A percentile compares a stretch with the other conserved stretches of the same genome.
Conservation (phyloP, 129 eudicot species). For the carrot (Daucus carota) region DH1_v3.0 NC_030382.2:47198501-47199000, state of each 20-base stretch:
- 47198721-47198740: constrained; percentile 11
- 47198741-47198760: neutral
- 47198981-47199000: constrained; percentile 13
- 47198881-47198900: constrained; percentile 33
- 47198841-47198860: neutral
- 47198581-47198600: neutral
- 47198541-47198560: constrained; percentile 2
- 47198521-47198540: neutral
- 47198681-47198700: constrained; percentile 36
- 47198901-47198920: constrained; percentile 64
- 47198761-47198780: neutral
- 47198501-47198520: neutral
- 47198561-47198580: constrained; percentile 1
- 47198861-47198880: constrained; percentile 48
- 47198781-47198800: no score
- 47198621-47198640: neutral
- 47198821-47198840: neutral
- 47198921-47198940: constrained; percentile 46
- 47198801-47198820: neutral
- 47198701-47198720: constrained; percentile 29
- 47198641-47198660: neutral
- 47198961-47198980: constrained; percentile 40
- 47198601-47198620: constrained; percentile 1
- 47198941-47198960: constrained; percentile 45
- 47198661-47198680: constrained; percentile 13